These are phyloP conservation scores for Hypoxylon subgilvum DNA, from an alignment of 495 filamentous ascomycete species.

Conservation along the genomic window DNA sequence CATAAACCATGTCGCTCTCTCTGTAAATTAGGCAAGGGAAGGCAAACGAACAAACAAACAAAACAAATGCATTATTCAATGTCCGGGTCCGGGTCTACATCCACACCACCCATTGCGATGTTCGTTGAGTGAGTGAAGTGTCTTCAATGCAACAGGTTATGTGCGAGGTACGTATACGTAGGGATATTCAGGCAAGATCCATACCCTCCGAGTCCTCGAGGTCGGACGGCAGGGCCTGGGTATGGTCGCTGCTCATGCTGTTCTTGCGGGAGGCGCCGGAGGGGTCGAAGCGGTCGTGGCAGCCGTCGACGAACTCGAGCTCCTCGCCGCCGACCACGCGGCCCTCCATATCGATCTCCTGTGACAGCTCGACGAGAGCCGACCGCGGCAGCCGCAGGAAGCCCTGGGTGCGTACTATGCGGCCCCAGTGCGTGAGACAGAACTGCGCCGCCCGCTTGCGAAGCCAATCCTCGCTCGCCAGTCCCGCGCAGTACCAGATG, in stretches of 20 bases:
- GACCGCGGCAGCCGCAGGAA: conserved; percentile 79
- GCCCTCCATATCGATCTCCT: conserved; percentile 89
- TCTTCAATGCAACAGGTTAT: no score
- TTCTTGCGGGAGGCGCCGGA: conserved; percentile 59
- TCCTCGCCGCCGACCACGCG: conserved; percentile 84
- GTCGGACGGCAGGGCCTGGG: conserved; percentile 65
- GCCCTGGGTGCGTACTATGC: conserved; percentile 84
- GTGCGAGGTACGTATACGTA: no score
- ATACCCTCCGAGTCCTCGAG: conserved; percentile 72
- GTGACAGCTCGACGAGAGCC: conserved; percentile 86
- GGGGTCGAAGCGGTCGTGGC: conserved; percentile 66
- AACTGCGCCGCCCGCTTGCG: conserved; percentile 84
- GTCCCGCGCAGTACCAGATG: conserved; percentile 91
- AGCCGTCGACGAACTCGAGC: conserved; percentile 75
- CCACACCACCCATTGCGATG: no score
- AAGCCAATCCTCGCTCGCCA: conserved; percentile 91
- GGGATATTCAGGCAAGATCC: conserved; percentile 49
- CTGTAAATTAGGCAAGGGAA: no score
- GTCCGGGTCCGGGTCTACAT: no score
- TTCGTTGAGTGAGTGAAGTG: neutral
- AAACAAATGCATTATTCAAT: conserved; percentile 16
- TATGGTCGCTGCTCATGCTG: conserved; percentile 64
- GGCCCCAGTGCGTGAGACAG: conserved; percentile 92
- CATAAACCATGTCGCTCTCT: conserved; percentile 13
- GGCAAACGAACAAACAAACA: neutral